Percentiles rank a stretch among this genome's conserved stretches.
phyloP scores from a whole-genome alignment of 768 basidiomycete genomes.

The Artomyces pyxidatus region DNA sequence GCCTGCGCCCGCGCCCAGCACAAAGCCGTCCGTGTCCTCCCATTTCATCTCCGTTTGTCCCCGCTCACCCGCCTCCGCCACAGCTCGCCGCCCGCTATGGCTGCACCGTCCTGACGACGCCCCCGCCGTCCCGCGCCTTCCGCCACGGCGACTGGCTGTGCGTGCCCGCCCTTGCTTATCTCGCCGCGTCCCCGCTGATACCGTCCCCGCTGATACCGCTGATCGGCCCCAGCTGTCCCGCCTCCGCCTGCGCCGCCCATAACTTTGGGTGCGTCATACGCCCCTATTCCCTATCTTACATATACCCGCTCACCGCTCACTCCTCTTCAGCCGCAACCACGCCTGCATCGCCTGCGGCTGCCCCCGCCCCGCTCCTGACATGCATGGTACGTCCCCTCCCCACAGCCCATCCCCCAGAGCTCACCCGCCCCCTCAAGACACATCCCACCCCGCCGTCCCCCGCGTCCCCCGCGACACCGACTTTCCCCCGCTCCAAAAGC shows the following conservation, averaged over 20 bases:
- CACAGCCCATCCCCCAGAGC: conserved; percentile 18
- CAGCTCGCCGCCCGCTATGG: too few species aligned
- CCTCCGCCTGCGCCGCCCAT: conserved; percentile 66
- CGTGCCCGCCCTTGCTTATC: too few species aligned
- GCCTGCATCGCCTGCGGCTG: conserved; percentile 73
- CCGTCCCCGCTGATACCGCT: not conserved
- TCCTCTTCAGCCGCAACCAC: conserved; percentile 61
- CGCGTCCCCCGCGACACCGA: conserved; percentile 6
- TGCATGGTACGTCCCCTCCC: conserved; percentile 19
- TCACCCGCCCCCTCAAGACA: conserved; percentile 18
- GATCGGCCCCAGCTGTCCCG: conserved; percentile 43
- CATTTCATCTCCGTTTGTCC: too few species aligned
- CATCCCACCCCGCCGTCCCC: conserved; percentile 10
- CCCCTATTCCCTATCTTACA: conserved; percentile 7
- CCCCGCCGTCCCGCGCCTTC: too few species aligned
- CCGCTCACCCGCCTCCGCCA: too few species aligned
- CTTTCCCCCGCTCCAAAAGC: conserved; percentile 11
- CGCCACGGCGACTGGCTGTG: too few species aligned
- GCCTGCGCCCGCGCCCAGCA: too few species aligned
- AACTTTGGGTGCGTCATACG: conserved; percentile 69
- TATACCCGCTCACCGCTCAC: conserved; percentile 31
- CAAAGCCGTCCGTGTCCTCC: too few species aligned
- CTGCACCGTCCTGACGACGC: too few species aligned
- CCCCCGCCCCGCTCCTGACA: conserved; percentile 34
- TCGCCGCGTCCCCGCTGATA: not conserved